These are phyloP conservation scores for Amborella trichopoda DNA, from an alignment of 164 flowering plant genomes.

Conservation along the genomic window DNA sequence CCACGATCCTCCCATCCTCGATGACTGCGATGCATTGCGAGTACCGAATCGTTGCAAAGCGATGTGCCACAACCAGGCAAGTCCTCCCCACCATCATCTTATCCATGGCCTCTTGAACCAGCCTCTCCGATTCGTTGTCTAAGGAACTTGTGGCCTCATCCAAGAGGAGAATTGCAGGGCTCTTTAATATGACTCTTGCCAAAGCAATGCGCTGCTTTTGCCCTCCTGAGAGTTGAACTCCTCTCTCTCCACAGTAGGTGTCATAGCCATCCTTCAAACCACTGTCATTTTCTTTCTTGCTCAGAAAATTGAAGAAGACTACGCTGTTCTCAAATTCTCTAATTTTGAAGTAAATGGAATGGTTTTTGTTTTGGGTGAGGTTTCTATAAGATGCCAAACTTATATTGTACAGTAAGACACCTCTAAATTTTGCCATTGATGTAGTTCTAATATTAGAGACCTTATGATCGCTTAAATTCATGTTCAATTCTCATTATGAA, in stretches of 20 bases:
- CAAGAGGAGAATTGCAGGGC: neutral
- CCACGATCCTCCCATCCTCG: neutral
- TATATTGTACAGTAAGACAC: no score
- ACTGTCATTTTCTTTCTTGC: no score
- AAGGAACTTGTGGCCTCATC: neutral
- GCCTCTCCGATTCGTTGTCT: neutral
- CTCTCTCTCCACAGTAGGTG: neutral
- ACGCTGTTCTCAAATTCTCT: no score
- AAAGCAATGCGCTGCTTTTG: constrained; percentile 2
- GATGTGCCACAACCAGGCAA: neutral
- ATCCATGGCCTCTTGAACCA: constrained; percentile 1
- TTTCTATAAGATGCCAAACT: no score
- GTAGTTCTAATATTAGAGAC: no score
- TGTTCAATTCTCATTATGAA: no score
- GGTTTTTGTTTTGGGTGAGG: no score
- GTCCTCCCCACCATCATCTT: neutral
- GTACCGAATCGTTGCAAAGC: neutral
- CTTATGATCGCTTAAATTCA: no score
- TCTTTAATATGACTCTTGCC: neutral
- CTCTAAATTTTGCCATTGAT: no score
- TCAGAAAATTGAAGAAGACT: no score
- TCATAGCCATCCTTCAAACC: neutral
- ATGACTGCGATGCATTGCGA: neutral
- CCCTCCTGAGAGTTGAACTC: constrained; percentile 1
- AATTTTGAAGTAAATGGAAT: no score